A percentile compares a stretch with the other conserved stretches of the same genome.
These are phyloP conservation scores for Paspalum notatum DNA, from an alignment of 176 grass and related monocot species.

Conservation along the genomic window DNA sequence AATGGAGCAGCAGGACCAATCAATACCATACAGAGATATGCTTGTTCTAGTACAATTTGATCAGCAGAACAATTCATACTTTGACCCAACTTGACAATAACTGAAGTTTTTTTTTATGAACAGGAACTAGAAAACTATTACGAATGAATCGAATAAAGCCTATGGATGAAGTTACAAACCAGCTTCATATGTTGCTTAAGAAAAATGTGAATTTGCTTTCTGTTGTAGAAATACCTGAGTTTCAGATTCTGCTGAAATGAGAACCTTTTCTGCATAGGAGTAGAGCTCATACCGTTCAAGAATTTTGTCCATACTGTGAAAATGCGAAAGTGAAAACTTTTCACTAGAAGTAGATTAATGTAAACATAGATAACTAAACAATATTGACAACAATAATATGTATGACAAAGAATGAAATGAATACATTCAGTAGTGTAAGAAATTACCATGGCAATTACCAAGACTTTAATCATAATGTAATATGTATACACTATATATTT, in stretches of 20 bases:
- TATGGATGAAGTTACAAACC: background rate
- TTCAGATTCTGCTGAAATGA: conserved; percentile 60
- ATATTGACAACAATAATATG: background rate
- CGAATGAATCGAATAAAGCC: background rate
- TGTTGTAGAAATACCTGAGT: conserved; percentile 51
- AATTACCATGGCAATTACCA: background rate
- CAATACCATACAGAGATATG: background rate
- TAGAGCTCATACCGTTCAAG: conserved; percentile 83
- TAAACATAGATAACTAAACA: background rate
- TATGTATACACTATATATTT: background rate
- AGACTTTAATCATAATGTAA: conserved; percentile 3
- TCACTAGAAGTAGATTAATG: conserved; percentile 16
- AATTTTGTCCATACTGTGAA: conserved; percentile 89
- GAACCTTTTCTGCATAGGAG: conserved; percentile 69
- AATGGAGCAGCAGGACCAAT: background rate
- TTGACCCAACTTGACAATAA: background rate
- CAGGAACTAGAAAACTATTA: background rate
- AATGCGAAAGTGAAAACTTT: conserved; percentile 13
- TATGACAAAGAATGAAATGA: background rate
- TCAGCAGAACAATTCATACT: background rate
- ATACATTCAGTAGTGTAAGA: background rate
- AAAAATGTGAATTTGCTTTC: background rate
- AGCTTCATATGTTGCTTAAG: background rate
- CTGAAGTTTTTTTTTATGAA: background rate
- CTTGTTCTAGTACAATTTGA: background rate